Conservation (phyloP, 495 filamentous ascomycete genomes). For the Pyronema omphalodes region DNA sequence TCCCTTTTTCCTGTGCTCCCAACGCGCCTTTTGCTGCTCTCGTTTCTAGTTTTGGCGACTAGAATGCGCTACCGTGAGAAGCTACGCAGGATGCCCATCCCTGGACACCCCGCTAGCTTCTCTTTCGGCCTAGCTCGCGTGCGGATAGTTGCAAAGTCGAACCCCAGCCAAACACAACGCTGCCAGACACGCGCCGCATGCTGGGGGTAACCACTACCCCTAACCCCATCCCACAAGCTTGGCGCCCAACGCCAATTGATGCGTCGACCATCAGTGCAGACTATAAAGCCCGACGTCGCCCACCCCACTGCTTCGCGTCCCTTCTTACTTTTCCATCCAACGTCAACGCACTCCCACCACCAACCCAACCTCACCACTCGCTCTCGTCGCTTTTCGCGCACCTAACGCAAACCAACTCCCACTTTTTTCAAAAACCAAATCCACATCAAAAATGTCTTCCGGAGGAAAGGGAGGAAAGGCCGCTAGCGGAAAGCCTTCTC, state of each 20-base stretch:
- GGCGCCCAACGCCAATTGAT: neutral
- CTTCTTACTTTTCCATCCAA: constrained; percentile 23
- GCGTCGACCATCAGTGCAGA: neutral
- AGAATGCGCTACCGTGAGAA: too few species aligned
- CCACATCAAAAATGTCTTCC: constrained; percentile 24
- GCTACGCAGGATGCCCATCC: too few species aligned
- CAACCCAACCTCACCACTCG: constrained; percentile 1
- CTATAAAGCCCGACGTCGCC: constrained; percentile 29
- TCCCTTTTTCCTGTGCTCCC: too few species aligned
- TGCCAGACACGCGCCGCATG: constrained; percentile 3
- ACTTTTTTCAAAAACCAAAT: constrained; percentile 15
- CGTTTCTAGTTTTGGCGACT: too few species aligned
- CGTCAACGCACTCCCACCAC: constrained; percentile 7
- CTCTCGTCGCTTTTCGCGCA: constrained; percentile 10
- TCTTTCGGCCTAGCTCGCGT: constrained; percentile 18
- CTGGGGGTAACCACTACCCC: neutral
- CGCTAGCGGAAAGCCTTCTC: constrained; percentile 23
- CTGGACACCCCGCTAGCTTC: too few species aligned
- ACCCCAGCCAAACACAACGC: constrained; percentile 30
- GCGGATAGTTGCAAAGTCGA: constrained; percentile 32
- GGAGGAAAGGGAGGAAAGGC: constrained; percentile 26
- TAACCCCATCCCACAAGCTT: constrained; percentile 1
- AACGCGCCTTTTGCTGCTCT: too few species aligned
- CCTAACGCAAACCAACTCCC: constrained; percentile 19
- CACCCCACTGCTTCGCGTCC: constrained; percentile 1